Evolutionary conservation across 139 green algal genomes (phyloP).

Genomic region (Edaphochlamys debaryana): DNA sequence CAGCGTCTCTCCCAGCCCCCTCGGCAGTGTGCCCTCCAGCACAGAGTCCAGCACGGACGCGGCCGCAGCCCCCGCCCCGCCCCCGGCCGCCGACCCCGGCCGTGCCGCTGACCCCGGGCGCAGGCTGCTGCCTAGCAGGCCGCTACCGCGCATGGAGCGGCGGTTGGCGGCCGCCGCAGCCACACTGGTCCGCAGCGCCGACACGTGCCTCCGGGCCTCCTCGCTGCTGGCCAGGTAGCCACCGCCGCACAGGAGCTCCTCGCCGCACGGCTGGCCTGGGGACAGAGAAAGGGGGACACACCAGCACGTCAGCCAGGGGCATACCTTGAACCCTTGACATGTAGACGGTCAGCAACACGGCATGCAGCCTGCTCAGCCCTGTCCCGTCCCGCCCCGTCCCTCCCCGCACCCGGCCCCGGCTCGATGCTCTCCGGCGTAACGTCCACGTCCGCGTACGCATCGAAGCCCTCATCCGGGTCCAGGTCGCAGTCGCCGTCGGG

Average conservation of each 20-base stretch:
- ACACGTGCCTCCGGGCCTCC: conserved; percentile 12
- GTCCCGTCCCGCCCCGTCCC: too few species aligned
- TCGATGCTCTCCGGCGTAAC: conserved; percentile 15
- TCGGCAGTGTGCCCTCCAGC: background rate
- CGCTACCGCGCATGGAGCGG: background rate
- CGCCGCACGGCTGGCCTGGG: conserved; percentile 28
- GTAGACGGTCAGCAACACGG: too few species aligned
- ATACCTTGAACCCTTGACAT: too few species aligned
- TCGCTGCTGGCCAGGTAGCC: conserved; percentile 35
- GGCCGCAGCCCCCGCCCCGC: too few species aligned
- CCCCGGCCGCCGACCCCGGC: too few species aligned
- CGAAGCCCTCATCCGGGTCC: background rate
- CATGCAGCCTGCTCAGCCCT: too few species aligned
- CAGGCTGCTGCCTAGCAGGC: conserved; percentile 13
- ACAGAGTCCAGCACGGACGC: too few species aligned
- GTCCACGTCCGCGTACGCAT: conserved; percentile 42
- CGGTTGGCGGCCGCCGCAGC: background rate
- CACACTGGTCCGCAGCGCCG: conserved; percentile 1
- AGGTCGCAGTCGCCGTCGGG: conserved; percentile 28
- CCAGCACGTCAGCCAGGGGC: too few species aligned
- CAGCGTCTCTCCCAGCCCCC: background rate
- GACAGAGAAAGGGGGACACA: background rate
- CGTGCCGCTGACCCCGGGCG: too few species aligned
- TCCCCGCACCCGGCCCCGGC: background rate
- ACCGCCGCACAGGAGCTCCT: conserved; percentile 41